phyloP scores from a whole-genome alignment of 2,329 filamentous ascomycete species.

The Calonectria ilicicola region DNA sequence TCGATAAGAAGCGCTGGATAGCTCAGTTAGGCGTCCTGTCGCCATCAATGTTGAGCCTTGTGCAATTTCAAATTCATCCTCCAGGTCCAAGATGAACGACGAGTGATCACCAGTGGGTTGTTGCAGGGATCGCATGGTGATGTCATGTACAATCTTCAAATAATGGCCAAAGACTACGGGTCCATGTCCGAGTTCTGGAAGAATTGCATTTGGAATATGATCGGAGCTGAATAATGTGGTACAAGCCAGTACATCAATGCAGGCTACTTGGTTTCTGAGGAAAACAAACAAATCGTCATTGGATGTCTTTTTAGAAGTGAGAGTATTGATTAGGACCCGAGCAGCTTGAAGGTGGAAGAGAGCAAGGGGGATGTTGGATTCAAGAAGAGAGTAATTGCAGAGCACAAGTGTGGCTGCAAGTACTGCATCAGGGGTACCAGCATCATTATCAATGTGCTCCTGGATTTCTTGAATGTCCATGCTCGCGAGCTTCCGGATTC shows the following conservation, averaged over 20 bases:
- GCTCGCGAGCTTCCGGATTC: not conserved
- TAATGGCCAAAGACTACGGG: not conserved
- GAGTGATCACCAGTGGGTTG: not conserved
- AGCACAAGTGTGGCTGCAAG: not conserved
- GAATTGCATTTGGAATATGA: not conserved
- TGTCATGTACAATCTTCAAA: not conserved
- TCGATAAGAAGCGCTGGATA: not conserved
- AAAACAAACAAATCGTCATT: not conserved
- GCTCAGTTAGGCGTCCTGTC: not conserved
- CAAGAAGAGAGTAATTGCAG: not conserved
- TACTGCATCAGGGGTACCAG: not conserved
- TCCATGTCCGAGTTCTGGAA: not conserved
- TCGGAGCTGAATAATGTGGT: not conserved
- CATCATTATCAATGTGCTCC: not conserved
- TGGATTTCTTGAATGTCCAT: not conserved
- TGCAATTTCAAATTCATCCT: not conserved
- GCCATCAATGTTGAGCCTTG: not conserved
- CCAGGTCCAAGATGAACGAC: not conserved
- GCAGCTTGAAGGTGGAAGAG: not conserved
- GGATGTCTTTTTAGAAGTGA: not conserved
- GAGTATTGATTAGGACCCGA: not conserved
- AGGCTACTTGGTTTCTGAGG: not conserved
- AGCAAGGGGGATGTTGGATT: not conserved
- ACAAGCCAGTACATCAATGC: not conserved
- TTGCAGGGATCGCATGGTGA: not conserved